Evolutionary conservation across 441 rosid genomes (phyloP), one percentile per base, ranked within the genome.

Genomic region (Arabidopsis hybrid): DNA sequence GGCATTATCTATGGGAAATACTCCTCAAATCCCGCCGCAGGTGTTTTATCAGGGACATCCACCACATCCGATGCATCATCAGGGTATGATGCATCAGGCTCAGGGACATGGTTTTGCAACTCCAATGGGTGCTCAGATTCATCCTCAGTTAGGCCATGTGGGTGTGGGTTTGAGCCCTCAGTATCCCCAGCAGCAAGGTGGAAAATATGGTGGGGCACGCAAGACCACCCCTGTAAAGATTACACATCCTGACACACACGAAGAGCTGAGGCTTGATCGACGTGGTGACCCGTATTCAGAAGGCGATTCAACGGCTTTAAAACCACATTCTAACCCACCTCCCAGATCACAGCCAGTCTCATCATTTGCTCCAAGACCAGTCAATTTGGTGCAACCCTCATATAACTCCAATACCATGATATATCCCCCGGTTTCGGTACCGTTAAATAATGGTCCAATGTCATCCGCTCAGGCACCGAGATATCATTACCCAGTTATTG

Each of bases 201-300:
- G 87, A 4, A 92, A 90, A 68, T 88, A 73, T 76, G 84, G 81
- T 32, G 86, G 86, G 73, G 84, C 69, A 60, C 95, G 95, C 69
- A 91, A 88, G 84, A 83, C 90, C 3, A 55, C 80, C 11, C 80
- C 83, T 69, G 93, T 95, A 40, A 95, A 89, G 81, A 92, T 95
- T 68, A 93, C 97, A 71, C 93, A 96, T 81, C 99, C 99, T 12
- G 92, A 86, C 38, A 96, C 99, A 17, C 97, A 85, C 77, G 96
- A 90, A 79, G 99, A 93, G 86, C 85, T 93, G 81, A 89, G 93
- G 83, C 96, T 93, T 70, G 95, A 88, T 80, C 86, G 88, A 72
- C 85, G 89, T 29, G 75, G 89, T 43, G 95, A 91, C 76, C 43
- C 82, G 5, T 79, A 76, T 85, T 65, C 85, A 21, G 99, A 91